Conservation (phyloP, 2,329 filamentous ascomycete genomes). For the Zalaria sp. region DNA sequence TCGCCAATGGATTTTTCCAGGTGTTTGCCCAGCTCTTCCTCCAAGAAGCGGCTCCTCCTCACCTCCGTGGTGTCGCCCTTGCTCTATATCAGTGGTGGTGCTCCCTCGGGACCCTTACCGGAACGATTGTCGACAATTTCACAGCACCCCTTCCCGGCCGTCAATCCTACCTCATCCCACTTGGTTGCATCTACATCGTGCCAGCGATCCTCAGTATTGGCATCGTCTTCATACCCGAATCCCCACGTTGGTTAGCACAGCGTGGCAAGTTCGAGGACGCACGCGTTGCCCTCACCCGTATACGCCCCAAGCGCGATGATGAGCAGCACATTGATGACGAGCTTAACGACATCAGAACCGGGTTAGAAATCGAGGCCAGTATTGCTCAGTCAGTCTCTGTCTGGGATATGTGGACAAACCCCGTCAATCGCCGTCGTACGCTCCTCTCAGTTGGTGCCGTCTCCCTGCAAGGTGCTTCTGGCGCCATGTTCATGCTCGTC, state of each 20-base stretch:
- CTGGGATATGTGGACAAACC: constrained; percentile 22
- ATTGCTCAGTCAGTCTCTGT: constrained; percentile 15
- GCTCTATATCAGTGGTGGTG: constrained; percentile 35
- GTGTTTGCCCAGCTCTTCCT: constrained; percentile 39
- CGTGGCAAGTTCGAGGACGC: constrained; percentile 8
- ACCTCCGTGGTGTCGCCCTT: constrained; percentile 35
- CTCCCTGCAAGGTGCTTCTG: constrained; percentile 21
- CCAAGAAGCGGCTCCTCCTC: constrained; percentile 36
- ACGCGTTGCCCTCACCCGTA: constrained; percentile 7
- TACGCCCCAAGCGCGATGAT: constrained; percentile 9
- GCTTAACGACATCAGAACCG: constrained; percentile 16
- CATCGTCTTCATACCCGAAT: constrained; percentile 24
- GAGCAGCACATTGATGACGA: constrained; percentile 38
- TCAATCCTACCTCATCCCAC: constrained; percentile 31
- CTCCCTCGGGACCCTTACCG: constrained; percentile 29
- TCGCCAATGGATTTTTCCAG: constrained; percentile 45
- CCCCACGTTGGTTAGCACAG: constrained; percentile 27
- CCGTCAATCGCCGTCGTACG: constrained; percentile 19
- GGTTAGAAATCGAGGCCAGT: constrained; percentile 20
- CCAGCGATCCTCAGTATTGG: constrained; percentile 31
- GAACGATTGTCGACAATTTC: constrained; percentile 39
- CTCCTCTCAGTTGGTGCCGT: constrained; percentile 20
- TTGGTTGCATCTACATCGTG: constrained; percentile 40
- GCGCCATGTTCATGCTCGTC: constrained; percentile 26
- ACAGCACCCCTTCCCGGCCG: constrained; percentile 16